A percentile compares a stretch with the other conserved stretches of the same genome.
phyloP scores from a whole-genome alignment of 257 asterid genomes.

The Anisodus tanguticus region DNA sequence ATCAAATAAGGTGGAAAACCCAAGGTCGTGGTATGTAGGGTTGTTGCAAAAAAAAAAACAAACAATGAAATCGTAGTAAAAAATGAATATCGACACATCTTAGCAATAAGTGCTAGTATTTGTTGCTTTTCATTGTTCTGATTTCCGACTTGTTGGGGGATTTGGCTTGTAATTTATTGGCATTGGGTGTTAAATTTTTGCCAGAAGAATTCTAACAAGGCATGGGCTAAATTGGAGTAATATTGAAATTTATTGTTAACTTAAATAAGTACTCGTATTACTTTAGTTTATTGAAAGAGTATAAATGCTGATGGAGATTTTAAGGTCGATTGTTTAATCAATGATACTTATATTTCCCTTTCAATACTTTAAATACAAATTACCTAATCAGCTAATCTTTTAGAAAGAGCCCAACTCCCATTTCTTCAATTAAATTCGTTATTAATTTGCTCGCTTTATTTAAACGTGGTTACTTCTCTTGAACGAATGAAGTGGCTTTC shows the following conservation, averaged over 20 bases:
- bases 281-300: not conserved
- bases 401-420: not conserved
- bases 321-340: not conserved
- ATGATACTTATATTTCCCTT: not conserved
- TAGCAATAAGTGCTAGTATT: not conserved
- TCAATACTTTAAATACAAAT: slow-evolving; percentile 18
- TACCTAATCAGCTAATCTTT: not conserved
- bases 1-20: not conserved
- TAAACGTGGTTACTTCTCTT: not conserved
- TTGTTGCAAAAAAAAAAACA: too few relatives aligned
- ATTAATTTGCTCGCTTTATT: not conserved
- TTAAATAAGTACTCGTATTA: not conserved
- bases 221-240: not conserved
- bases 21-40: not conserved
- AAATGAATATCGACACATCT: not conserved
- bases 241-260: not conserved
- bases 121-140: not conserved
- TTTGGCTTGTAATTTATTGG: too few relatives aligned
- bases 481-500: not conserved
- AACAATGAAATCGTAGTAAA: not conserved
- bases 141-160: not conserved
- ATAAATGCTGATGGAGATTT: not conserved
- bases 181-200: too few relatives aligned
- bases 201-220: not conserved
- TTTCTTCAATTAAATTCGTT: slow-evolving; percentile 2